These are phyloP conservation scores for Tolypocladium capitatum DNA, from an alignment of 2,329 filamentous ascomycete species.

Conservation along the genomic window DNA sequence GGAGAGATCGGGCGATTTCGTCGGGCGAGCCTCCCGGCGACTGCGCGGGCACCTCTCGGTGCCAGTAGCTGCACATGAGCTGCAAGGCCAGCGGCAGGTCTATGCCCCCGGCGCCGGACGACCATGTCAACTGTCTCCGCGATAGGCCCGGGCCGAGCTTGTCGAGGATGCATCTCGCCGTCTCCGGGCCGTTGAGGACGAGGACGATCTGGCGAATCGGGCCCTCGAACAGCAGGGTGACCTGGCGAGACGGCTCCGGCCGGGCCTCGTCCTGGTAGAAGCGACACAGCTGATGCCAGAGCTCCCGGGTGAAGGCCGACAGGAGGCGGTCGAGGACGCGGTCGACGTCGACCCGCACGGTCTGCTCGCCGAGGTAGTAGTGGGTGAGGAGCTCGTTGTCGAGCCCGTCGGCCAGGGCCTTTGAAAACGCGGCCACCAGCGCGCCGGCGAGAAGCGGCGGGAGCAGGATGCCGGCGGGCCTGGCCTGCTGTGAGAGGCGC, in stretches of 20 bases:
- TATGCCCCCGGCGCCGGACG: constrained; percentile 16
- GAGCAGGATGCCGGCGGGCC: constrained; percentile 18
- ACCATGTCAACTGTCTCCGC: constrained; percentile 18
- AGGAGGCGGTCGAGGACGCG: constrained; percentile 22
- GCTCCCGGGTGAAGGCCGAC: constrained; percentile 15
- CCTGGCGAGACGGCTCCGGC: constrained; percentile 14
- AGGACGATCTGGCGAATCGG: constrained; percentile 24
- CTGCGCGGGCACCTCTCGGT: constrained; percentile 19
- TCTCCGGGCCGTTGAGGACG: constrained; percentile 22
- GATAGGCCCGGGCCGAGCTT: constrained; percentile 22
- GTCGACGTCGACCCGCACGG: constrained; percentile 20
- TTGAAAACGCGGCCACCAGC: constrained; percentile 20
- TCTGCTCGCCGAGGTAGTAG: constrained; percentile 21
- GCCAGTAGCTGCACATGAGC: constrained; percentile 22
- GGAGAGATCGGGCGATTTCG: constrained; percentile 18
- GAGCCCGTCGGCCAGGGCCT: constrained; percentile 19
- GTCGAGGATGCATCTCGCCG: constrained; percentile 19
- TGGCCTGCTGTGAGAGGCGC: constrained; percentile 14
- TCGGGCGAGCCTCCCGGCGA: constrained; percentile 21
- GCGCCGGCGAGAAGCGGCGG: constrained; percentile 23
- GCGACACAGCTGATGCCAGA: constrained; percentile 23
- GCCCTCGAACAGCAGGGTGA: constrained; percentile 21
- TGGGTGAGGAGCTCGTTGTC: constrained; percentile 23
- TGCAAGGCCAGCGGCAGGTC: constrained; percentile 21
- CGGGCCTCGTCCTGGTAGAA: constrained; percentile 18